Evolutionary conservation across 257 asterid genomes (phyloP).

Genomic region (Gardenia jasminoides): DNA sequence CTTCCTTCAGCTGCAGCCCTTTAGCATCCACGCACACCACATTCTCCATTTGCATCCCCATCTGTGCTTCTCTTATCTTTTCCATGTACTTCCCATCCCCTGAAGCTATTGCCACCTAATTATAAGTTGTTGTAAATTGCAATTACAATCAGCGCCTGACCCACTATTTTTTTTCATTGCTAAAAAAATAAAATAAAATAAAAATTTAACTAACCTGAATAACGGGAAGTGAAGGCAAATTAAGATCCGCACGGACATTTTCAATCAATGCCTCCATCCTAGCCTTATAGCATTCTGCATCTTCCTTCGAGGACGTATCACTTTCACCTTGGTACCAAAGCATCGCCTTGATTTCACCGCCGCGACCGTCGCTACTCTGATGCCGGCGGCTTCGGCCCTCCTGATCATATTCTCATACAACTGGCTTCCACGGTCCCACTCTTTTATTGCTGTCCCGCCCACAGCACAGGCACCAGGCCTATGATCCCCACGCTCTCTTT

Average conservation of each 20-base stretch:
- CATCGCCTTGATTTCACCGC: conserved; percentile 60
- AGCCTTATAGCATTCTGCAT: conserved; percentile 54
- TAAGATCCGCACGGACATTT: conserved; percentile 57
- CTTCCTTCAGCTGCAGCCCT: conserved; percentile 64
- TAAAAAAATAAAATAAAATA: background rate
- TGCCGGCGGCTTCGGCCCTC: conserved; percentile 50
- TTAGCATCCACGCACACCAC: conserved; percentile 64
- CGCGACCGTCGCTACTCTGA: conserved; percentile 17
- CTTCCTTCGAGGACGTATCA: conserved; percentile 58
- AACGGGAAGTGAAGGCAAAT: conserved; percentile 57
- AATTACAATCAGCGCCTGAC: too few species aligned
- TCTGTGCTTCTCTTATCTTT: conserved; percentile 56
- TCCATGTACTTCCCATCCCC: conserved; percentile 49
- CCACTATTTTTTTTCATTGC: background rate
- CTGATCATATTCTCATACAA: conserved; percentile 67
- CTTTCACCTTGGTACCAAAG: conserved; percentile 97
- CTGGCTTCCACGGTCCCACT: conserved; percentile 71
- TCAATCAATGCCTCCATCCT: conserved; percentile 54
- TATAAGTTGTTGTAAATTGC: background rate
- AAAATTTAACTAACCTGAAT: conserved; percentile 51
- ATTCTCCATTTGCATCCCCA: conserved; percentile 52
- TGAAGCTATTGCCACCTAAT: conserved; percentile 70
- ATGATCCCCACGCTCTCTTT: conserved; percentile 48
- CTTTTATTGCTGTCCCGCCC: conserved; percentile 85
- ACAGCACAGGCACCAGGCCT: conserved; percentile 92